A percentile compares a stretch with the other conserved stretches of the same genome.
These are phyloP conservation scores for Panicum hallii DNA, from an alignment of 202 grass and related monocot species.

Conservation along the genomic window DNA sequence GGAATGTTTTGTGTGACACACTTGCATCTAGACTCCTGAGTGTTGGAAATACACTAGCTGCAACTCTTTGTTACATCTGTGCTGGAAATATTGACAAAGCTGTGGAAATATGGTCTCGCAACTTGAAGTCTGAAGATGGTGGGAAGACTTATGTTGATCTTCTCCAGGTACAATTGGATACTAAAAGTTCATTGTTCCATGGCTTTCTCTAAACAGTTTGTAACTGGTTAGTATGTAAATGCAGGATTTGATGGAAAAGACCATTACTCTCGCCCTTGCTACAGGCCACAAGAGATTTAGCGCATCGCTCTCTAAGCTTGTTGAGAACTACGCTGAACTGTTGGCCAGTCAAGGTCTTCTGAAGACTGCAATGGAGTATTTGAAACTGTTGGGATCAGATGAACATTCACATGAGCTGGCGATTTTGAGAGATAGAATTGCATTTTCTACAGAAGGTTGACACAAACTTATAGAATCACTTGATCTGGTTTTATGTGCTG, in stretches of 20 bases:
- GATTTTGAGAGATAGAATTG: slow-evolving; percentile 92
- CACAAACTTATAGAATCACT: slow-evolving; percentile 22
- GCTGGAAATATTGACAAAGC: slow-evolving; percentile 99
- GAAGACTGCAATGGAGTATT: slow-evolving; percentile 94
- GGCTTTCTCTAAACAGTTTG: not conserved
- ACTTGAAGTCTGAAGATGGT: slow-evolving; percentile 83
- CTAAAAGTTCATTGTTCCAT: slow-evolving; percentile 32
- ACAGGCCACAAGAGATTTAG: slow-evolving; percentile 92
- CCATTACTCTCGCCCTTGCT: slow-evolving; percentile 83
- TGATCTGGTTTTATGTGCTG: slow-evolving; percentile 24
- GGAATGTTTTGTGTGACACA: slow-evolving; percentile 78
- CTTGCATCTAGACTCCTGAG: slow-evolving; percentile 86
- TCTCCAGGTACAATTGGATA: slow-evolving; percentile 76
- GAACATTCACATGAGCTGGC: slow-evolving; percentile 82
- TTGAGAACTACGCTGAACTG: slow-evolving; percentile 96
- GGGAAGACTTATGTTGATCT: slow-evolving; percentile 91
- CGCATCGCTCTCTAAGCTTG: slow-evolving; percentile 83
- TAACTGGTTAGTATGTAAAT: slow-evolving; percentile 45
- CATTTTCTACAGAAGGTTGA: slow-evolving; percentile 69
- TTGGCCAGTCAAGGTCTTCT: slow-evolving; percentile 97
- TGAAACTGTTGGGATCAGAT: slow-evolving; percentile 91
- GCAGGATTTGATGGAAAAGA: slow-evolving; percentile 99
- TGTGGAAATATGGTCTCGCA: slow-evolving; percentile 95
- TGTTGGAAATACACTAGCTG: slow-evolving; percentile 78
- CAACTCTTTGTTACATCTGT: slow-evolving; percentile 94